Percentiles rank a stretch among this genome's conserved stretches.
Conservation (phyloP, 371 early-diverging fungal species). For the Rhizopus arrhizus region DNA sequence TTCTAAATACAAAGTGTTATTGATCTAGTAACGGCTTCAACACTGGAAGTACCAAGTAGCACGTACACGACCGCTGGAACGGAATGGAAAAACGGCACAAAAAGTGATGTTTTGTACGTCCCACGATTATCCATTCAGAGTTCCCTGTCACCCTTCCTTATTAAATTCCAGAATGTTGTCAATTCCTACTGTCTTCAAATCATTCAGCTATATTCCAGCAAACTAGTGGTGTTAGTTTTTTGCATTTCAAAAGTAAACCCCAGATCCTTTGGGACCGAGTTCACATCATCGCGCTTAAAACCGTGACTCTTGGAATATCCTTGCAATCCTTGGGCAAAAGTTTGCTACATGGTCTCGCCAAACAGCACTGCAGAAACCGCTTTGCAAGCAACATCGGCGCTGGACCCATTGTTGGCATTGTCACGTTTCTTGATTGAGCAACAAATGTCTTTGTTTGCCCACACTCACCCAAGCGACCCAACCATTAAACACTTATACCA, state of each 20-base stretch:
- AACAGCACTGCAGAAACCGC: too few relatives aligned
- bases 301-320: too few relatives aligned
- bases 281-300: too few relatives aligned
- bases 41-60: conserved; percentile 9
- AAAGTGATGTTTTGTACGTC: neutral
- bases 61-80: conserved; percentile 6
- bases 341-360: too few relatives aligned
- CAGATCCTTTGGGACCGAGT: neutral
- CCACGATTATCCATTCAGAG: conserved; percentile 4
- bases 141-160: conserved; percentile 6
- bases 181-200: conserved; percentile 8
- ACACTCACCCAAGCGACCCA: too few relatives aligned
- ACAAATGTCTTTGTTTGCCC: too few relatives aligned
- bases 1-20: conserved; percentile 12
- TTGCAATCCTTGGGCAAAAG: too few relatives aligned
- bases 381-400: too few relatives aligned
- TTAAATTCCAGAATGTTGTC: conserved; percentile 8
- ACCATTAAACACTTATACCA: too few relatives aligned
- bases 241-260: conserved; percentile 10
- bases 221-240: conserved; percentile 3
- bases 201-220: conserved; percentile 7
- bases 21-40: conserved; percentile 1
- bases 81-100: conserved; percentile 7
- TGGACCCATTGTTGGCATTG: too few relatives aligned
- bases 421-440: too few relatives aligned